Evolutionary conservation across 2,329 filamentous ascomycete species (phyloP).

Genomic region (Colletotrichum sp.): DNA sequence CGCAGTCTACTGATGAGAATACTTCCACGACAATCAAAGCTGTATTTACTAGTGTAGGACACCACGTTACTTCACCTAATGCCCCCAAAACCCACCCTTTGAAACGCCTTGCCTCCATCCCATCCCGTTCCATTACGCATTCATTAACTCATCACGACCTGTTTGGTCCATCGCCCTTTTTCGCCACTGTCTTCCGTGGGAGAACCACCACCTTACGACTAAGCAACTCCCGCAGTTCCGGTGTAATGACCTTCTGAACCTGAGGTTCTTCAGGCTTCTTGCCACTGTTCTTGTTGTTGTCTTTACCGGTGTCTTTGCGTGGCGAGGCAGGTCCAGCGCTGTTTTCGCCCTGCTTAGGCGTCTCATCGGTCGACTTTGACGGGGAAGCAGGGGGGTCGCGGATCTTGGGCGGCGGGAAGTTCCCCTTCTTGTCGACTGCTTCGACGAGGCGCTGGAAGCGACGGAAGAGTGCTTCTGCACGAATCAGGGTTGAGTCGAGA

Average conservation of each 20-base stretch:
- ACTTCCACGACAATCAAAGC: too few relatives aligned
- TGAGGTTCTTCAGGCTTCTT: conserved; percentile 35
- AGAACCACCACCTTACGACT: conserved; percentile 53
- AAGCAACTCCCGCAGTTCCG: conserved; percentile 60
- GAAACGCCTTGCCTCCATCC: not conserved
- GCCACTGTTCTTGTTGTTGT: conserved; percentile 41
- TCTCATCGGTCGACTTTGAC: conserved; percentile 1
- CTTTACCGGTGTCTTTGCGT: conserved; percentile 37
- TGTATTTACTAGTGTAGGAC: too few relatives aligned
- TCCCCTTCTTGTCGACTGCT: conserved; percentile 88
- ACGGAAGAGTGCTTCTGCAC: conserved; percentile 87
- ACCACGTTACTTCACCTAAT: not conserved
- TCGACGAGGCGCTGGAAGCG: conserved; percentile 90
- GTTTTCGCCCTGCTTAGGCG: not conserved
- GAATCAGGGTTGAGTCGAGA: conserved; percentile 81
- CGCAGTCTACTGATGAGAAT: too few relatives aligned
- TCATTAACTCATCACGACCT: not conserved
- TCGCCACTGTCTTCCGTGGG: conserved; percentile 40
- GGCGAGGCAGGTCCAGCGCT: conserved; percentile 28
- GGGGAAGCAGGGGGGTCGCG: conserved; percentile 19
- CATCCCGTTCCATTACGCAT: not conserved
- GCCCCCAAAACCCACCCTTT: not conserved
- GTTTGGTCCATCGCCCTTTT: conserved; percentile 1
- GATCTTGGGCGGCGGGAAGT: conserved; percentile 68
- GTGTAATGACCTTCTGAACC: conserved; percentile 56